Conservation (phyloP, 768 basidiomycete species). For the Phanerochaete carnosa region DNA sequence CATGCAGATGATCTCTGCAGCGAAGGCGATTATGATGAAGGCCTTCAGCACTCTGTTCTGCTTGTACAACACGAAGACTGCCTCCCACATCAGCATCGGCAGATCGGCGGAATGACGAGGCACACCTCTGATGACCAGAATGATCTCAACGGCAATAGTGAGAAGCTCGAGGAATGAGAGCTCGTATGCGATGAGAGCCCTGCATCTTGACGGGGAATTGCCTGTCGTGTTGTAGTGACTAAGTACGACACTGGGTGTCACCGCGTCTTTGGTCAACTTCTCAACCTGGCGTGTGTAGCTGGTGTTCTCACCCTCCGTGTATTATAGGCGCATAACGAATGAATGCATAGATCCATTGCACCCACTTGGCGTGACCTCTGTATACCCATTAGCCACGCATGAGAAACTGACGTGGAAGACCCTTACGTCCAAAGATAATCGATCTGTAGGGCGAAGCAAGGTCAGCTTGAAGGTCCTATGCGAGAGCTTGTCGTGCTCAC, state of each 20-base stretch:
- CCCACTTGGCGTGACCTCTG: slow-evolving; percentile 12
- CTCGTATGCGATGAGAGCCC: not conserved
- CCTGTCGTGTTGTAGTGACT: not conserved
- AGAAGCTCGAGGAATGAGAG: slow-evolving; percentile 4
- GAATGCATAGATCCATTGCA: slow-evolving; percentile 14
- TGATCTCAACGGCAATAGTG: slow-evolving; percentile 6
- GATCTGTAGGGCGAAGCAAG: not conserved
- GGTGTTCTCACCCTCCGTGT: not conserved
- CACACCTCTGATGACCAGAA: slow-evolving; percentile 5
- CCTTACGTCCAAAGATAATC: slow-evolving; percentile 7
- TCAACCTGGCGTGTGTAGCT: no score
- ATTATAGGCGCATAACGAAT: slow-evolving; percentile 11
- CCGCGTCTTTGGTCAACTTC: no score
- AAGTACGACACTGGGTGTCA: not conserved
- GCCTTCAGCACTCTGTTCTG: slow-evolving; percentile 2
- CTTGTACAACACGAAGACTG: slow-evolving; percentile 11
- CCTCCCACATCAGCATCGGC: not conserved
- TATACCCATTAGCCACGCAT: not conserved
- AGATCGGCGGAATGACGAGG: not conserved
- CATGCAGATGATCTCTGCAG: slow-evolving; percentile 6
- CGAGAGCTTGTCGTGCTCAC: not conserved
- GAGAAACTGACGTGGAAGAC: not conserved
- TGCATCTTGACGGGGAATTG: not conserved
- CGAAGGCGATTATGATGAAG: not conserved
- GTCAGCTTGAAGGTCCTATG: not conserved